Evolutionary conservation across 169 alveolate genomes (phyloP), one percentile per base, ranked within the genome.

Genomic region (Eimeria zaria): DNA sequence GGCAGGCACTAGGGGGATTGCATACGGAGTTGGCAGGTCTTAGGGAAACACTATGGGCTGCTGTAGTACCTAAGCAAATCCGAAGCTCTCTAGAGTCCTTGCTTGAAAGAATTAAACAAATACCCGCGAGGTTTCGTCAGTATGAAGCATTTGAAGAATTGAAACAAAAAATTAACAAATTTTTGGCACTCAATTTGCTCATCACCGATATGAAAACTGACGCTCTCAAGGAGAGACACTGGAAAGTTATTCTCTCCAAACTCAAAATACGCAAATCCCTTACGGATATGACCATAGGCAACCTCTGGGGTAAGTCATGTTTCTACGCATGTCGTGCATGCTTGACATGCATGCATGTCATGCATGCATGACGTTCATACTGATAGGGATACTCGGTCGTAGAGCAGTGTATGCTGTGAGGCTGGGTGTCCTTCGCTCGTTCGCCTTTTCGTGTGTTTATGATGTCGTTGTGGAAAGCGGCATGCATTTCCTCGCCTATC

Each of bases 141-240:
- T 99, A 99, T 96, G 99, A 99, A 73, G 99, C 99, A 8, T 99
- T 98, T 97, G 99, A 99, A 64, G 98, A 98, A 46, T 98, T 98
- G 95, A 98, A 98, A 39, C 67, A 36, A 62, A 96, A 67, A n/a
- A 55, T 96, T 30, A 88, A 94, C 58, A 30, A 76, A 33, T 91
- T 44, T 46, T 76, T 96, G n/a, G 33, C 53, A 24, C 95, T 92
- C 22, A 92, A 97, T 95, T 16, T 97, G 97, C 89, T 91, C 33
- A 62, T 95, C 69, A 91, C 97, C 18, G 99, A 99, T 67, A 95
- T 99, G 94, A 99, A 99, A 95, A 98, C 99, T 3, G 99, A 99
- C 74, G 99, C 99, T 11, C 98, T 99, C 97, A 99, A 99, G 97
- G 99, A 99, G 39, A 96, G 99, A 44, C 99, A 99, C 97, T 99